Conservation (phyloP, 2,329 filamentous ascomycete species). For the Pseudogymnoascus sp. region DNA sequence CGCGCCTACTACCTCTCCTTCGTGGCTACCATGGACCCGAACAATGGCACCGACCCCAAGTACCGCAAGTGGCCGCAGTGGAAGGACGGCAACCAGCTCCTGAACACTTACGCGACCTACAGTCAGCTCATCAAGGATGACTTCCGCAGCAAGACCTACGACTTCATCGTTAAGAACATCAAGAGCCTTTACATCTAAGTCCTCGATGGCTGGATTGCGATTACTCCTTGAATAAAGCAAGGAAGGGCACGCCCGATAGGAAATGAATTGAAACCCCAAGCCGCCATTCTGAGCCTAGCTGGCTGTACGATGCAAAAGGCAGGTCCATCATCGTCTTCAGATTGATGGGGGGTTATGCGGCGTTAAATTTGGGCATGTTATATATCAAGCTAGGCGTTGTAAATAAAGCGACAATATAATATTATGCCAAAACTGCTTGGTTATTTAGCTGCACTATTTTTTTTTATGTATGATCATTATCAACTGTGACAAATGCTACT, state of each 20-base stretch:
- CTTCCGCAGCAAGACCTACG: conserved; percentile 39
- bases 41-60: conserved; percentile 39
- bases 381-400: not conserved
- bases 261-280: not conserved
- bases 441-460: not conserved
- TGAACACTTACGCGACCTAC: conserved; percentile 38
- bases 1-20: conserved; percentile 69
- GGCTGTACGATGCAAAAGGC: not conserved
- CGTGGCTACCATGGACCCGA: conserved; percentile 63
- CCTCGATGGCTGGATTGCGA: not conserved
- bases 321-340: not conserved
- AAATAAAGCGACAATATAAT: not conserved
- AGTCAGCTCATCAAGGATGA: conserved; percentile 38
- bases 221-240: not conserved
- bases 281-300: not conserved
- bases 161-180: conserved; percentile 32
- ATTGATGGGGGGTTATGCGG: not conserved
- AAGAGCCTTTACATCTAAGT: conserved; percentile 1
- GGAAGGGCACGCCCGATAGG: not conserved
- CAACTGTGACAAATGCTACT: not conserved
- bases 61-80: conserved; percentile 48
- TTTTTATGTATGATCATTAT: not conserved
- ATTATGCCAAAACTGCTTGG: not conserved
- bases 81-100: conserved; percentile 41
- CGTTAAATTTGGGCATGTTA: not conserved